These are phyloP conservation scores for Flaveria bidentis DNA, from an alignment of 129 eudicot species.

Conservation along the genomic window DNA sequence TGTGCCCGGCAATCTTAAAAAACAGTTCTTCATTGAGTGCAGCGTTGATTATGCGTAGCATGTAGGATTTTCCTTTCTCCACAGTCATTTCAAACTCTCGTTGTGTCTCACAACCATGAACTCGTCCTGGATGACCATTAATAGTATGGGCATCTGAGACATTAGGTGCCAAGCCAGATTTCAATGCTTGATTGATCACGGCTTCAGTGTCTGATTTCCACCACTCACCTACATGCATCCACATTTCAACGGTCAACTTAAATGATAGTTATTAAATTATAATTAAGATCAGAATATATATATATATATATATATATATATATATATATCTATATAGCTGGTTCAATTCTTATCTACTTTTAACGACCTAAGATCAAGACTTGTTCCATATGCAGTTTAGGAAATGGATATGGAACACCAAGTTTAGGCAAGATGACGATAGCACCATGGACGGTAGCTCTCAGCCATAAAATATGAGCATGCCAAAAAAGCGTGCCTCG, in stretches of 20 bases:
- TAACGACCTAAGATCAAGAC: slow-evolving; percentile 57
- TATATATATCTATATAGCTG: too few species aligned
- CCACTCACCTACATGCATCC: slow-evolving; percentile 52
- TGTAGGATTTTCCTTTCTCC: slow-evolving; percentile 56
- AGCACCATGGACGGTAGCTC: slow-evolving; percentile 71
- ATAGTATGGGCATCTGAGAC: slow-evolving; percentile 78
- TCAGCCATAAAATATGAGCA: slow-evolving; percentile 73
- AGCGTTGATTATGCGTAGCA: slow-evolving; percentile 69
- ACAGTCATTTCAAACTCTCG: slow-evolving; percentile 53
- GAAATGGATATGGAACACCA: slow-evolving; percentile 75
- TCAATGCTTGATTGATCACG: slow-evolving; percentile 61
- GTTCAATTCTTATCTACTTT: not conserved
- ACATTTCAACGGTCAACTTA: not conserved
- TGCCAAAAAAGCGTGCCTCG: slow-evolving; percentile 75
- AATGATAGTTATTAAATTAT: too few species aligned
- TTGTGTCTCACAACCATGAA: slow-evolving; percentile 41
- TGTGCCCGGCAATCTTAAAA: slow-evolving; percentile 72
- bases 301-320: too few species aligned
- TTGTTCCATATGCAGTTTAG: slow-evolving; percentile 59
- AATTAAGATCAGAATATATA: too few species aligned
- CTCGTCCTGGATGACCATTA: slow-evolving; percentile 66
- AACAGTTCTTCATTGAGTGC: slow-evolving; percentile 82
- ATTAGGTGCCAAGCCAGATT: slow-evolving; percentile 70
- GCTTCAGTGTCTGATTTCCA: slow-evolving; percentile 76
- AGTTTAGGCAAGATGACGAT: slow-evolving; percentile 63